Conservation (phyloP, 306 rosid genomes). For the Oemleria cerasiformis region DNA sequence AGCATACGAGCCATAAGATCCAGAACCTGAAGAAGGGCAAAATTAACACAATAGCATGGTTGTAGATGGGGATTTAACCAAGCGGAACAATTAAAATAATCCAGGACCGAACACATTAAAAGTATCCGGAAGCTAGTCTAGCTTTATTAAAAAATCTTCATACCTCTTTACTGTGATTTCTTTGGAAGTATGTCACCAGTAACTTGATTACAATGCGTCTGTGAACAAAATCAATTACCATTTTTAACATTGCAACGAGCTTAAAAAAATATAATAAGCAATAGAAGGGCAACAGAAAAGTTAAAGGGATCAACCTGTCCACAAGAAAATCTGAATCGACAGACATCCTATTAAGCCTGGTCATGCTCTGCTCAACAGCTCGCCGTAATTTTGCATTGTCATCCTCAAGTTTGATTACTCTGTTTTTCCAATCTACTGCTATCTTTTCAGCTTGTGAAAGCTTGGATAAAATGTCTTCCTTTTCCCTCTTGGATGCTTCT, state of each 20-base stretch:
- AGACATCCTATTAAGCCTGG: slow-evolving; percentile 93
- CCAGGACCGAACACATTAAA: not conserved
- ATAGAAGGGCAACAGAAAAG: slow-evolving; percentile 9
- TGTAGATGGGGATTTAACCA: not conserved
- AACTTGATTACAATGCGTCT: slow-evolving; percentile 97
- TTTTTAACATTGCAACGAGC: not conserved
- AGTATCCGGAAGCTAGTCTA: slow-evolving; percentile 11
- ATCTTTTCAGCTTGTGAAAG: slow-evolving; percentile 72
- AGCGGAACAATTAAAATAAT: not conserved
- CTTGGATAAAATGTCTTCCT: slow-evolving; percentile 63
- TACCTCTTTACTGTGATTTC: slow-evolving; percentile 98
- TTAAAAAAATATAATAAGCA: not conserved
- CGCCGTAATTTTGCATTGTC: slow-evolving; percentile 86
- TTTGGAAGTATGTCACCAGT: slow-evolving; percentile 83
- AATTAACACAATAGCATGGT: not conserved
- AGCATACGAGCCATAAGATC: slow-evolving; percentile 98
- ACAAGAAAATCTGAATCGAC: slow-evolving; percentile 95
- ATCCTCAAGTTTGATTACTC: slow-evolving; percentile 88
- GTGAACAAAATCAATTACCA: slow-evolving; percentile 38
- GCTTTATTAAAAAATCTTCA: slow-evolving; percentile 1
- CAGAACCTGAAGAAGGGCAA: slow-evolving; percentile 55
- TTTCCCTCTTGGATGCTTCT: slow-evolving; percentile 54
- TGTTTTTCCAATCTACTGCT: slow-evolving; percentile 72
- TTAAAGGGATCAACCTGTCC: slow-evolving; percentile 65
- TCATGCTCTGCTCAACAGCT: slow-evolving; percentile 94